Evolutionary conservation across 2,329 filamentous ascomycete species (phyloP).

Genomic region (Verticillium zaregamsianum): DNA sequence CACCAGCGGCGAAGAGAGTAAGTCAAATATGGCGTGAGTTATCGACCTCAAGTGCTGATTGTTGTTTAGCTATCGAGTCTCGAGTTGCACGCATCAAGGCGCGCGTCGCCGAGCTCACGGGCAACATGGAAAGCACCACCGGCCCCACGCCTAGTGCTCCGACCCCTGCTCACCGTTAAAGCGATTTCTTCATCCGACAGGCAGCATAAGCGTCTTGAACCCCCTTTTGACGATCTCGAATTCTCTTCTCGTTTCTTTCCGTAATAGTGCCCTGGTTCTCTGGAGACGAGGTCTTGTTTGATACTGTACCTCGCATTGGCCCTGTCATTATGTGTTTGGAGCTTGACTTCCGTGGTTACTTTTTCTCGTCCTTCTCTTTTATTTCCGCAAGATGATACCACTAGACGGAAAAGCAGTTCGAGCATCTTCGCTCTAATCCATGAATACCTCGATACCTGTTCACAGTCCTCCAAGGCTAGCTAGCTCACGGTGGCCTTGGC

Average conservation of each 20-base stretch:
- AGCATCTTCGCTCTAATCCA: background rate
- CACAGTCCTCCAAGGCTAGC: background rate
- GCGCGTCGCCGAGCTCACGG: slow-evolving; percentile 88
- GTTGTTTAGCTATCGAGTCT: slow-evolving; percentile 77
- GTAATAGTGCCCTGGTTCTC: background rate
- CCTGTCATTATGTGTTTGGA: background rate
- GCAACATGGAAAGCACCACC: slow-evolving; percentile 64
- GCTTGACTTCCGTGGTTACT: background rate
- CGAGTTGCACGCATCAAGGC: slow-evolving; percentile 97
- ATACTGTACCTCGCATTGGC: background rate
- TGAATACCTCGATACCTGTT: background rate
- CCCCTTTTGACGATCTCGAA: background rate
- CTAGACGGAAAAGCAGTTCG: slow-evolving; percentile 2
- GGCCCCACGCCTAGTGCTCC: slow-evolving; percentile 28
- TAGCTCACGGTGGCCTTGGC: background rate
- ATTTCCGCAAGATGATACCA: slow-evolving; percentile 2
- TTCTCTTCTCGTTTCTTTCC: background rate
- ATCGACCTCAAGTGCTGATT: slow-evolving; percentile 16
- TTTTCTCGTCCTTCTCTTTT: background rate
- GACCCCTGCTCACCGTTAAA: background rate
- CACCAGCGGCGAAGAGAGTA: slow-evolving; percentile 93
- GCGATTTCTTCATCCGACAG: background rate
- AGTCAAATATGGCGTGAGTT: slow-evolving; percentile 34
- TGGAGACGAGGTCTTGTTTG: background rate
- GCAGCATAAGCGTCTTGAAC: background rate